Conservation (phyloP, 441 rosid genomes). For the Bocquillonia castaneifolia region DNA sequence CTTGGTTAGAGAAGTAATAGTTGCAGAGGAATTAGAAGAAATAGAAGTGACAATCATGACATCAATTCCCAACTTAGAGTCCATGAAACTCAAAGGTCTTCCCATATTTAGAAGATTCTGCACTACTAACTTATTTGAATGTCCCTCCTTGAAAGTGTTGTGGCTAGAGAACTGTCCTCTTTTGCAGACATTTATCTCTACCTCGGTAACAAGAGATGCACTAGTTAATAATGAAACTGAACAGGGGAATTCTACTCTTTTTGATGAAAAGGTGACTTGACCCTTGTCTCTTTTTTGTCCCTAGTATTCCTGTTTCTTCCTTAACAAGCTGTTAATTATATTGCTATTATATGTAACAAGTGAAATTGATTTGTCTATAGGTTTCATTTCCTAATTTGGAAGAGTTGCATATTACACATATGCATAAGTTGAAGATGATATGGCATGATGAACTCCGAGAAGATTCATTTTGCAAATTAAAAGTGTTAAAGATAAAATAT, state of each 20-base stretch:
- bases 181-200: neutral
- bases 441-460: constrained; percentile 13
- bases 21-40: neutral
- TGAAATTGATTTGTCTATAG: neutral
- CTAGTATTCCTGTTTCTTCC: too few relatives aligned
- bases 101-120: constrained; percentile 20
- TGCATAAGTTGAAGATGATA: constrained; percentile 22
- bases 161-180: neutral
- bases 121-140: constrained; percentile 8
- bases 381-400: constrained; percentile 23
- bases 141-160: neutral
- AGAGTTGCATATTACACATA: neutral
- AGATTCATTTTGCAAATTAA: constrained; percentile 15
- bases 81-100: constrained; percentile 12
- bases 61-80: neutral
- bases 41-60: neutral
- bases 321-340: neutral
- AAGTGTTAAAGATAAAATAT: neutral
- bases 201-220: neutral
- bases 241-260: neutral
- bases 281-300: neutral
- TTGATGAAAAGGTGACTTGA: neutral
- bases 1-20: neutral
- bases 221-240: neutral
- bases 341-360: neutral